These are phyloP conservation scores for Ambrosia trifida DNA, from an alignment of 129 eudicot species.

Conservation along the genomic window DNA sequence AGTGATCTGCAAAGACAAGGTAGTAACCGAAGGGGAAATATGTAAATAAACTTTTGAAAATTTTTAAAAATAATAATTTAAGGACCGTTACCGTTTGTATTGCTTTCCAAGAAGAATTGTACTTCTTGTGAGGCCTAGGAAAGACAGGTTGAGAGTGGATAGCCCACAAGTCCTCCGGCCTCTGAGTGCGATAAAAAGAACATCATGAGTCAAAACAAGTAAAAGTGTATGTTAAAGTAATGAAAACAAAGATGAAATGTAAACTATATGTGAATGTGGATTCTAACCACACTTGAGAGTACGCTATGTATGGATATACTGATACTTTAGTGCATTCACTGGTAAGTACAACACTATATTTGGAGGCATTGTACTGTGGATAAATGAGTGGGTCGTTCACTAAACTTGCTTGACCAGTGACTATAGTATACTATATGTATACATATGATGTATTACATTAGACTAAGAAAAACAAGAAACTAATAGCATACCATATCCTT, in stretches of 20 bases:
- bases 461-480: too few relatives aligned
- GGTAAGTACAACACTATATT: too few relatives aligned
- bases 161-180: conserved; percentile 99
- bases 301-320: too few relatives aligned
- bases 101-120: conserved; percentile 75
- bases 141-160: conserved; percentile 81
- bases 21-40: conserved; percentile 3
- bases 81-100: conserved; percentile 60
- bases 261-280: neutral
- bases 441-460: too few relatives aligned
- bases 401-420: too few relatives aligned
- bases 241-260: neutral
- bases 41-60: neutral
- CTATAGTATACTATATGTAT: too few relatives aligned
- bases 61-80: neutral
- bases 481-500: too few relatives aligned
- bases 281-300: too few relatives aligned
- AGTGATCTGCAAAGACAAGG: conserved; percentile 51
- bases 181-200: conserved; percentile 46
- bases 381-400: too few relatives aligned
- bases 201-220: conserved; percentile 23
- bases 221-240: conserved; percentile 11
- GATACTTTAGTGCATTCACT: too few relatives aligned
- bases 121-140: conserved; percentile 84
- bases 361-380: too few relatives aligned